These are phyloP conservation scores for Trichophyton verrucosum DNA, from an alignment of 2,329 filamentous ascomycete genomes.

Conservation along the genomic window DNA sequence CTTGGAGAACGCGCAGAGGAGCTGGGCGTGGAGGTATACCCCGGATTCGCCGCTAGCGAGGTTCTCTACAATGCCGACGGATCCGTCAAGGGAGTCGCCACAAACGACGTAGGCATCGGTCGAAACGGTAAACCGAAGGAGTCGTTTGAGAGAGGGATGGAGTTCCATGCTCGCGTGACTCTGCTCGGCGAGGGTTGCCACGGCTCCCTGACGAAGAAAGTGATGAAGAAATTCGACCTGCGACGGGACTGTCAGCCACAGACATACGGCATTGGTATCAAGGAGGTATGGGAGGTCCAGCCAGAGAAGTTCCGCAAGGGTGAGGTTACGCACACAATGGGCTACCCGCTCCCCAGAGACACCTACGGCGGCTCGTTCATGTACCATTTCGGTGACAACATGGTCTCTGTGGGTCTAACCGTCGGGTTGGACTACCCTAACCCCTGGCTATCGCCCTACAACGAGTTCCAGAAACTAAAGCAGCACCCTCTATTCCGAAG, in stretches of 20 bases:
- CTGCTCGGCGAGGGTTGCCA: conserved; percentile 92
- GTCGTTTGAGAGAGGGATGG: conserved; percentile 91
- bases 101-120: conserved; percentile 80
- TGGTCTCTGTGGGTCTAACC: conserved; percentile 83
- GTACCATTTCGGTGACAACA: conserved; percentile 98
- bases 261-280: conserved; percentile 87
- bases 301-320: conserved; percentile 86
- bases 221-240: conserved; percentile 87
- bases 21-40: conserved; percentile 87
- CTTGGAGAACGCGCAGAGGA: conserved; percentile 93
- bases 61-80: conserved; percentile 78
- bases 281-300: conserved; percentile 94
- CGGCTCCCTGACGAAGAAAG: conserved; percentile 86
- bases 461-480: conserved; percentile 97
- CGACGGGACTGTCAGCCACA: conserved; percentile 81
- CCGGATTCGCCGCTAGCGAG: conserved; percentile 89
- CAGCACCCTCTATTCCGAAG: conserved; percentile 81
- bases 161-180: conserved; percentile 86
- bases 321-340: conserved; percentile 77
- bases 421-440: conserved; percentile 92
- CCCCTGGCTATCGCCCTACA: conserved; percentile 89
- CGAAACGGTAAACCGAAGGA: conserved; percentile 77
- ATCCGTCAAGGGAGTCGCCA: conserved; percentile 84
- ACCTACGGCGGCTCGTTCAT: conserved; percentile 98
- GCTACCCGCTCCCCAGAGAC: conserved; percentile 75